A percentile compares a stretch with the other conserved stretches of the same genome.
Evolutionary conservation across 164 flowering plant species (phyloP).

Genomic region (Vitis riparia): DNA sequence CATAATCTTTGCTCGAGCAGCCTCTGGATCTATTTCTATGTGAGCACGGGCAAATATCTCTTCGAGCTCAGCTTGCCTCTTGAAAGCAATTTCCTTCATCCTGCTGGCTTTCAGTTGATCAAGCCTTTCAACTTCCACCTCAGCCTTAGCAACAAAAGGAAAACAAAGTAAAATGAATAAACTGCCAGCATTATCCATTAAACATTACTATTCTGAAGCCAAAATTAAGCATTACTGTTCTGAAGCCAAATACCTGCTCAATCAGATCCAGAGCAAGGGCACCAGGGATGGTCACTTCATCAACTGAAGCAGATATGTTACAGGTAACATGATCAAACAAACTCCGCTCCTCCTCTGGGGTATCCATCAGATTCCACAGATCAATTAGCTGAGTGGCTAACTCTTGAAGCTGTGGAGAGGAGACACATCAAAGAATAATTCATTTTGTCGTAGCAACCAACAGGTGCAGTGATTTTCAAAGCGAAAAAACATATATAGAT

Average conservation of each 20-base stretch:
- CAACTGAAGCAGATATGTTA: conserved; percentile 85
- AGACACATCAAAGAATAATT: neutral
- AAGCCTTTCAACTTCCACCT: conserved; percentile 93
- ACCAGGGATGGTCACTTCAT: conserved; percentile 85
- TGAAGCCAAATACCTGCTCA: conserved; percentile 66
- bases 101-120: conserved; percentile 91
- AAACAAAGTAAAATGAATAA: conserved; percentile 7
- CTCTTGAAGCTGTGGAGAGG: conserved; percentile 81
- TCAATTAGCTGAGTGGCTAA: conserved; percentile 80
- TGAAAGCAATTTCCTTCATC: conserved; percentile 96
- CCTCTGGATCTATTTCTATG: conserved; percentile 83
- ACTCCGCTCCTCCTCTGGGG: conserved; percentile 71
- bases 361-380: conserved; percentile 98
- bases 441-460: neutral
- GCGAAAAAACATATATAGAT: neutral
- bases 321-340: conserved; percentile 91
- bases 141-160: conserved; percentile 51
- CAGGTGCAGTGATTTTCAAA: neutral
- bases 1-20: conserved; percentile 82
- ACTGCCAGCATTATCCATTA: neutral
- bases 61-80: conserved; percentile 86
- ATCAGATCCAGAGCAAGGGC: conserved; percentile 92
- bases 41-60: conserved; percentile 84
- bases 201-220: neutral
- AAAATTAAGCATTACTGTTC: neutral